Evolutionary conservation across 2,329 filamentous ascomycete genomes (phyloP).

Genomic region (Alternaria brassicae): DNA sequence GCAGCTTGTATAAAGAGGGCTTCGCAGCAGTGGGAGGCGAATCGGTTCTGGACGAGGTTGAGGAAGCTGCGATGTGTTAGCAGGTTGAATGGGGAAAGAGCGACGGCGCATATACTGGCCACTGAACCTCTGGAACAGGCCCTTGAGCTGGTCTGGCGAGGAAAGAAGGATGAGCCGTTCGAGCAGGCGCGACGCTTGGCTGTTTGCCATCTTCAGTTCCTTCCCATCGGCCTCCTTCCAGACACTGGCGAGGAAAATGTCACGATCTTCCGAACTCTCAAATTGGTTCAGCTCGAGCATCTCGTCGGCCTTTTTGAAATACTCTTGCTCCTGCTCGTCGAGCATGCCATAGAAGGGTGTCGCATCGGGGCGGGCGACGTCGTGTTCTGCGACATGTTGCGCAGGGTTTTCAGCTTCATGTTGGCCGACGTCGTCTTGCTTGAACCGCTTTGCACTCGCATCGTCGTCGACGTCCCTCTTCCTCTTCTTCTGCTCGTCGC

Average conservation of each 20-base stretch:
- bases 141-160: constrained; percentile 80
- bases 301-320: constrained; percentile 89
- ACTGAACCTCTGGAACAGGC: constrained; percentile 82
- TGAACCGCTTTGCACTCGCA: constrained; percentile 45
- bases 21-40: constrained; percentile 97
- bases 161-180: constrained; percentile 88
- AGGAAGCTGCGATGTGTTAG: constrained; percentile 65
- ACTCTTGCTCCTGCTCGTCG: constrained; percentile 91
- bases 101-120: constrained; percentile 65
- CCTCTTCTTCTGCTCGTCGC: constrained; percentile 59
- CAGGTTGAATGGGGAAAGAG: background rate
- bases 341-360: constrained; percentile 91
- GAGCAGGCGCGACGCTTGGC: constrained; percentile 91
- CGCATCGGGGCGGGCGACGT: constrained; percentile 56
- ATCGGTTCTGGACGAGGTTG: constrained; percentile 90
- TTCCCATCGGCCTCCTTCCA: constrained; percentile 88
- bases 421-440: constrained; percentile 27
- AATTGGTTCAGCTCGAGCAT: constrained; percentile 91
- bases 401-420: constrained; percentile 23
- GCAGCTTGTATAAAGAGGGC: constrained; percentile 86
- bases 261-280: constrained; percentile 68
- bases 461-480: constrained; percentile 50
- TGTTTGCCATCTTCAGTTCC: constrained; percentile 94
- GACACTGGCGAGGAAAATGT: constrained; percentile 73
- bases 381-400: constrained; percentile 34